phyloP scores from a whole-genome alignment of 2,329 filamentous ascomycete genomes.

The Pseudocercospora fuligena region DNA sequence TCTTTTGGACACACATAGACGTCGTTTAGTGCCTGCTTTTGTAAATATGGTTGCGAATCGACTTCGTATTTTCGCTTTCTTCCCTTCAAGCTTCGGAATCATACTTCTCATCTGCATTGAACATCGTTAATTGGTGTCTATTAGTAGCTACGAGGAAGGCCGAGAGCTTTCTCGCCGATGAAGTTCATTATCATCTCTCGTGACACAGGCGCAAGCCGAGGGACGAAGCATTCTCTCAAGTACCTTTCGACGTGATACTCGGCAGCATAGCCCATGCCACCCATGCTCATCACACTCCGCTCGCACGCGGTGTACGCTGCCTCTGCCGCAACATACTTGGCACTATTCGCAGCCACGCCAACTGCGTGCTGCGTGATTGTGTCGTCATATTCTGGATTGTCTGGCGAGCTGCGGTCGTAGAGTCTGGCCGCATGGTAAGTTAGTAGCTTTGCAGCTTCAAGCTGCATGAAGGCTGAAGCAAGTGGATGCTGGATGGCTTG shows the following conservation, averaged over 20 bases:
- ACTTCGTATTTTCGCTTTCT: background rate
- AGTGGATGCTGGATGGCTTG: constrained; percentile 65
- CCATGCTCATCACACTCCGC: constrained; percentile 61
- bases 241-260: constrained; percentile 68
- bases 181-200: constrained; percentile 79
- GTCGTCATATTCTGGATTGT: constrained; percentile 40
- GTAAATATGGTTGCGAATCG: background rate
- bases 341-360: constrained; percentile 61
- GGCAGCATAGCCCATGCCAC: constrained; percentile 67
- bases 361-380: constrained; percentile 52
- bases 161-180: constrained; percentile 70
- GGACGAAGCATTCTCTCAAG: constrained; percentile 63
- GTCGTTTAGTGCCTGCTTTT: background rate
- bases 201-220: constrained; percentile 64
- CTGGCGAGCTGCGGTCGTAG: constrained; percentile 56
- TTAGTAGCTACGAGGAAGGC: constrained; percentile 70
- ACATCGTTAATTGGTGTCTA: background rate
- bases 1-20: background rate
- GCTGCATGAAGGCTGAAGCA: constrained; percentile 63
- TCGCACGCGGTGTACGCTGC: constrained; percentile 66
- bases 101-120: background rate
- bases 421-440: constrained; percentile 65
- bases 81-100: background rate
- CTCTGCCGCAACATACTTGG: constrained; percentile 65
- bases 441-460: constrained; percentile 65